phyloP scores from a whole-genome alignment of 2,329 filamentous ascomycete species.

The Didymellaceae sp. region DNA sequence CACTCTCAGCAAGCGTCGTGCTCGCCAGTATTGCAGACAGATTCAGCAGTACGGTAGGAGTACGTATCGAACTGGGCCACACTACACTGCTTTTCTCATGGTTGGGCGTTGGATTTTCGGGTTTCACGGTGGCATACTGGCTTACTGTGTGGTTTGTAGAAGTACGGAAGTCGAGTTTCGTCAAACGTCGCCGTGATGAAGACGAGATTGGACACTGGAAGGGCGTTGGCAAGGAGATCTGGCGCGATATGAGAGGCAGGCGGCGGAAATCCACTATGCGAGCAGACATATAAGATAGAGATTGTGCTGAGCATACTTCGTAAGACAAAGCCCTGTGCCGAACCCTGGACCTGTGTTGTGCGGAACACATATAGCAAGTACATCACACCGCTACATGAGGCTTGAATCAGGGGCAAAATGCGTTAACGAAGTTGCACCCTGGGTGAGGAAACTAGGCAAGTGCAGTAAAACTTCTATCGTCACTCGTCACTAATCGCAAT shows the following conservation, averaged over 20 bases:
- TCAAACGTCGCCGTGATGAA: conserved; percentile 22
- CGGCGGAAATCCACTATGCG: conserved; percentile 9
- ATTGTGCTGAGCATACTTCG: too few relatives aligned
- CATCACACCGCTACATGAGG: too few relatives aligned
- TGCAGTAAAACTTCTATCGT: too few relatives aligned
- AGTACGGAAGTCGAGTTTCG: conserved; percentile 25
- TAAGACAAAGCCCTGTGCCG: too few relatives aligned
- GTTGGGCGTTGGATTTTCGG: conserved; percentile 23
- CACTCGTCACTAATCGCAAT: too few relatives aligned
- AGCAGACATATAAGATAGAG: background rate
- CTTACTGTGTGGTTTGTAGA: conserved; percentile 36
- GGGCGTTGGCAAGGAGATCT: conserved; percentile 22
- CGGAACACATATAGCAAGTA: too few relatives aligned
- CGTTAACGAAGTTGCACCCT: too few relatives aligned
- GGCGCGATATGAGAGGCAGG: conserved; percentile 23
- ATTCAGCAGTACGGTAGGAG: conserved; percentile 17
- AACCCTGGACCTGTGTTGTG: too few relatives aligned
- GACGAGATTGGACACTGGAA: conserved; percentile 34
- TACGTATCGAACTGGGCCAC: conserved; percentile 17
- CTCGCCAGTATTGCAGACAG: conserved; percentile 7
- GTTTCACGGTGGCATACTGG: conserved; percentile 28
- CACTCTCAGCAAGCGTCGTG: conserved; percentile 20
- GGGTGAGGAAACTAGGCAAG: too few relatives aligned
- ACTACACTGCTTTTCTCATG: conserved; percentile 27
- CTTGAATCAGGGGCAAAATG: too few relatives aligned